Percentiles rank a stretch among this genome's conserved stretches.
These are phyloP conservation scores for Chondrostereum purpureum DNA, from an alignment of 1,284 basidiomycete species.

Conservation along the genomic window DNA sequence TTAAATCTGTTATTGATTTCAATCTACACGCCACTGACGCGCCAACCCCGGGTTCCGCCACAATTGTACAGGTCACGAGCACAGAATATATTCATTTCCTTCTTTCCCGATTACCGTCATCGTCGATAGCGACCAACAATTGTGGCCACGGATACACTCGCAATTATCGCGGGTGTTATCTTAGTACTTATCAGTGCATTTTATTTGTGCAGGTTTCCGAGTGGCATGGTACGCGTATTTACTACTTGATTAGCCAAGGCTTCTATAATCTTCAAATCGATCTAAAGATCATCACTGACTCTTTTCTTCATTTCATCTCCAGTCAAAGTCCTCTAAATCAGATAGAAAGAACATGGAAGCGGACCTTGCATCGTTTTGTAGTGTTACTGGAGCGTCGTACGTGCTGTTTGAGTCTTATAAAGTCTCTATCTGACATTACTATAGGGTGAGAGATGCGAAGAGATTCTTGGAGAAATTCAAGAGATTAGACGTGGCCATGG, in stretches of 20 bases:
- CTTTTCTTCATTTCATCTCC: background rate
- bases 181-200: background rate
- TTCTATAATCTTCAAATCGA: background rate
- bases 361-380: slow-evolving; percentile 52
- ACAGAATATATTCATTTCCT: too few species aligned
- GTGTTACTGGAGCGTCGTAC: slow-evolving; percentile 65
- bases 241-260: too few species aligned
- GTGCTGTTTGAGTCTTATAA: slow-evolving; percentile 22
- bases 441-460: slow-evolving; percentile 59
- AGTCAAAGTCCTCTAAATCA: background rate
- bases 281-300: background rate
- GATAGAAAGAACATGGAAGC: slow-evolving; percentile 29
- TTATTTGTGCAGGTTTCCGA: background rate
- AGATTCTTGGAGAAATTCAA: slow-evolving; percentile 68
- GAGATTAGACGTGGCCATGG: slow-evolving; percentile 67
- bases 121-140: too few species aligned
- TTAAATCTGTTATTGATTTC: too few species aligned
- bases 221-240: background rate
- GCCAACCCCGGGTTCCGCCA: too few species aligned
- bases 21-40: too few species aligned
- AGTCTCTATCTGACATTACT: slow-evolving; percentile 1
- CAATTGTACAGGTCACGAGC: too few species aligned
- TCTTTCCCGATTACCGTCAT: too few species aligned
- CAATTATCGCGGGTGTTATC: background rate
- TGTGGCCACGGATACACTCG: too few species aligned